Conservation (phyloP, 768 basidiomycete species). For the Pisolithus orientalis region DNA sequence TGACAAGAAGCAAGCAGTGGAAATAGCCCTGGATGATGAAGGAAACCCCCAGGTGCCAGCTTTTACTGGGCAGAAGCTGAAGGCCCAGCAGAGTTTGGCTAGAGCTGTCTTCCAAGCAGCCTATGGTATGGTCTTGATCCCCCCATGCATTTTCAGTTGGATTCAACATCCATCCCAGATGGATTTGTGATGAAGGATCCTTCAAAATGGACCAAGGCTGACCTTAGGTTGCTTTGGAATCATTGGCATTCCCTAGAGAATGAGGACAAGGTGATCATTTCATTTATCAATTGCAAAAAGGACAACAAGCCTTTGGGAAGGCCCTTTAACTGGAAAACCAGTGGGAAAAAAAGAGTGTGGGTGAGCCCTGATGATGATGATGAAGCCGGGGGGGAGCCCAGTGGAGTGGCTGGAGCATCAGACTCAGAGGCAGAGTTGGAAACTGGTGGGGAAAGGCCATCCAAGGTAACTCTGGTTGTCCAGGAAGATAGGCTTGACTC, state of each 20-base stretch:
- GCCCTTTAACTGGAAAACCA: not conserved
- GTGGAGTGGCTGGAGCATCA: not conserved
- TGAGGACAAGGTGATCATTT: not conserved
- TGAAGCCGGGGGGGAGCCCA: not conserved
- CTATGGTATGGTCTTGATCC: not conserved
- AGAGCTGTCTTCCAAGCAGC: not conserved
- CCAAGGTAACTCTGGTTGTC: too few species aligned
- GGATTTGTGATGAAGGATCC: not conserved
- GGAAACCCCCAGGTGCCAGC: not conserved
- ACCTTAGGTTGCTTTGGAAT: not conserved
- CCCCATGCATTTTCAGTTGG: not conserved
- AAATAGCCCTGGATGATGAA: not conserved
- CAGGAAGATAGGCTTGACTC: too few species aligned
- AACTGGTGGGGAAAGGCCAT: too few species aligned
- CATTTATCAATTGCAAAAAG: not conserved
- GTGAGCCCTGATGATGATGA: not conserved
- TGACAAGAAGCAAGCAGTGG: not conserved
- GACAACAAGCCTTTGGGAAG: not conserved
- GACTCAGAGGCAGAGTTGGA: not conserved
- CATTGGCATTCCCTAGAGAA: not conserved
- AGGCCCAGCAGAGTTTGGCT: not conserved
- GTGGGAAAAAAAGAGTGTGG: not conserved
- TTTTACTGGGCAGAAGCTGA: not conserved
- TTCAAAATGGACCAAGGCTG: not conserved
- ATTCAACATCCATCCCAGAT: not conserved